A percentile compares a stretch with the other conserved stretches of the same genome.
phyloP scores from a whole-genome alignment of 2,329 filamentous ascomycete species.

The Didymella sp. region DNA sequence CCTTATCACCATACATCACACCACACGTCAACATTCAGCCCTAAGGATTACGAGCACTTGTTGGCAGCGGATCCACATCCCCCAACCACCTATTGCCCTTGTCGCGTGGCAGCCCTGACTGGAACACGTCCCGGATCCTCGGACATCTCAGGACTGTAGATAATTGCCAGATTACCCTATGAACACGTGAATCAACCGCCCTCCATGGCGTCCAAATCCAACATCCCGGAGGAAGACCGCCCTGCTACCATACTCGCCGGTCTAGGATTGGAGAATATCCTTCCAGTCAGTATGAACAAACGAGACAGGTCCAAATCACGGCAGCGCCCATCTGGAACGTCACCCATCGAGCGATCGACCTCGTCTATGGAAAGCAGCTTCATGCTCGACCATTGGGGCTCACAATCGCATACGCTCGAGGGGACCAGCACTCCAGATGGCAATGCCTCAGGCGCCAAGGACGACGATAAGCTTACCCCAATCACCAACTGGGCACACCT shows the following conservation, averaged over 20 bases:
- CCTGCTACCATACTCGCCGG: constrained; percentile 28
- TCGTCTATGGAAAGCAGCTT: constrained; percentile 46
- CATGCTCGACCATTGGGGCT: constrained; percentile 38
- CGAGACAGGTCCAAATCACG: constrained; percentile 30
- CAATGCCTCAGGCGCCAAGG: constrained; percentile 21
- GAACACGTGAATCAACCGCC: constrained; percentile 2
- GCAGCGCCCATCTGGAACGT: constrained; percentile 29
- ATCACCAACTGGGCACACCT: constrained; percentile 49
- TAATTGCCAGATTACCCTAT: constrained; percentile 3
- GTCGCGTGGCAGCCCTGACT: constrained; percentile 22
- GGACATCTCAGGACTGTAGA: not conserved
- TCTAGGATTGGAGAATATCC: constrained; percentile 39
- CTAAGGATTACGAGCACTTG: constrained; percentile 11
- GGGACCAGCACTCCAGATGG: constrained; percentile 21
- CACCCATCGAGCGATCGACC: constrained; percentile 40
- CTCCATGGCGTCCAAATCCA: constrained; percentile 22
- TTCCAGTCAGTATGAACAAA: constrained; percentile 36
- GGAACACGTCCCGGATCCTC: not conserved
- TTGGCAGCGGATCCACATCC: constrained; percentile 15
- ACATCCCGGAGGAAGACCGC: constrained; percentile 26
- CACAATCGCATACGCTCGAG: constrained; percentile 23
- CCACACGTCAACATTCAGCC: constrained; percentile 18
- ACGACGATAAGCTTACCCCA: constrained; percentile 34
- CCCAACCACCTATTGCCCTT: constrained; percentile 10
- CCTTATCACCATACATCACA: constrained; percentile 11